A percentile compares a stretch with the other conserved stretches of the same genome.
Conservation (phyloP, 352 stramenopile species). For the Hyaloperonospora brassicae region DNA sequence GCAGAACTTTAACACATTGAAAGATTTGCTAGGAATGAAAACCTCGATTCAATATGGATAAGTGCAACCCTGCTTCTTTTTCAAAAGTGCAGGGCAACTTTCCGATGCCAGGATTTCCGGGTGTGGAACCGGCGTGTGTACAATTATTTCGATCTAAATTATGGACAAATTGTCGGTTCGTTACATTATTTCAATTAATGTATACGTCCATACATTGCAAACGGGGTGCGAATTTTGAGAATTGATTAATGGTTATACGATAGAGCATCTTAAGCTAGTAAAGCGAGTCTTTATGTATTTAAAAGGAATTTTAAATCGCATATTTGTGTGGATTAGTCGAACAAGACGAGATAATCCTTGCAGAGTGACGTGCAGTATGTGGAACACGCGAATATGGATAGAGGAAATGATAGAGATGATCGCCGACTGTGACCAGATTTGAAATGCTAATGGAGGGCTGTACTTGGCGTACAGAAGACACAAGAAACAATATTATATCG, state of each 20-base stretch:
- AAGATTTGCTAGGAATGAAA: constrained; percentile 10
- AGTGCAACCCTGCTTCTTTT: constrained; percentile 6
- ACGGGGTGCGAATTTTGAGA: constrained; percentile 3
- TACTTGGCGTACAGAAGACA: constrained; percentile 4
- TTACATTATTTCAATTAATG: constrained; percentile 8
- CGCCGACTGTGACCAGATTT: constrained; percentile 5
- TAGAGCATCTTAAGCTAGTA: constrained; percentile 2
- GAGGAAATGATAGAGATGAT: constrained; percentile 8
- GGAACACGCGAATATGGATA: no score
- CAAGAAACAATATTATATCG: constrained; percentile 1
- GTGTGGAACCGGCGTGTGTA: constrained; percentile 8
- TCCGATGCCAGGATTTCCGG: constrained; percentile 4
- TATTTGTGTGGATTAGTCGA: constrained; percentile 2
- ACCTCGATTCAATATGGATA: constrained; percentile 5
- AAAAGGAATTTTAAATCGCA: constrained; percentile 1
- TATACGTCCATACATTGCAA: not conserved
- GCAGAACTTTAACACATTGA: constrained; percentile 3
- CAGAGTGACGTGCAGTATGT: not conserved
- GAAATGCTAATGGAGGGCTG: constrained; percentile 5
- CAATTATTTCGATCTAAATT: constrained; percentile 4
- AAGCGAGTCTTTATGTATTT: constrained; percentile 5
- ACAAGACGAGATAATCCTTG: constrained; percentile 1
- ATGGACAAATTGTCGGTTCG: constrained; percentile 3
- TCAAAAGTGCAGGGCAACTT: constrained; percentile 10
- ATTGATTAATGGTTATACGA: constrained; percentile 4